phyloP scores from a whole-genome alignment of 768 basidiomycete species.

The Rhodocollybia butyracea region DNA sequence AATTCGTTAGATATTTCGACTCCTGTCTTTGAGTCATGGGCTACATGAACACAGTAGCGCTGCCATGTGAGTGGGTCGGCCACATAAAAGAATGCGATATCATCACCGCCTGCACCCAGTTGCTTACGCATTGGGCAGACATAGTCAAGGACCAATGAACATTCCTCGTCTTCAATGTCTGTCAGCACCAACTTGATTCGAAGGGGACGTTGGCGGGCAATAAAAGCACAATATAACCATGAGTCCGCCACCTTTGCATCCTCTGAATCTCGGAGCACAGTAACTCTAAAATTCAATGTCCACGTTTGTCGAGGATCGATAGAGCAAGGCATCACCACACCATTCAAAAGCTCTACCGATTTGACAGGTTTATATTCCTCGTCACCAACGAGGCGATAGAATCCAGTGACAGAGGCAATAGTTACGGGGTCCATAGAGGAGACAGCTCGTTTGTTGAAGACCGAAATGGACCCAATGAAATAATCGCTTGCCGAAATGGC shows the following conservation, averaged over 20 bases:
- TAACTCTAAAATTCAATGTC: slow-evolving; percentile 25
- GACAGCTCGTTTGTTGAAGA: slow-evolving; percentile 35
- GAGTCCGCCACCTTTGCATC: slow-evolving; percentile 24
- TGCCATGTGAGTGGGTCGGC: slow-evolving; percentile 27
- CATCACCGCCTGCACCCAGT: slow-evolving; percentile 23
- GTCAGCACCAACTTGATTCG: slow-evolving; percentile 32
- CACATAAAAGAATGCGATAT: slow-evolving; percentile 32
- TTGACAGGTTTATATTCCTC: slow-evolving; percentile 27
- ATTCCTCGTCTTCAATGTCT: slow-evolving; percentile 36
- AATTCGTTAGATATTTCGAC: too few species aligned
- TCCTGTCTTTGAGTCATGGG: too few species aligned
- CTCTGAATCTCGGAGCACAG: slow-evolving; percentile 30
- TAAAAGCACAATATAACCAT: slow-evolving; percentile 32
- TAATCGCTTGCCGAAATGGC: slow-evolving; percentile 22
- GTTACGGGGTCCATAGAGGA: slow-evolving; percentile 30
- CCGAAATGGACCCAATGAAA: slow-evolving; percentile 30
- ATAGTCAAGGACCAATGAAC: slow-evolving; percentile 36
- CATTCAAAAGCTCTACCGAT: slow-evolving; percentile 23
- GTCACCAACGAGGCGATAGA: slow-evolving; percentile 34
- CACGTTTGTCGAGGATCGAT: slow-evolving; percentile 36
- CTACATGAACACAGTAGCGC: slow-evolving; percentile 24
- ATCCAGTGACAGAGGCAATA: slow-evolving; percentile 28
- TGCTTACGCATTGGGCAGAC: slow-evolving; percentile 24
- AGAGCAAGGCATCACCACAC: slow-evolving; percentile 24
- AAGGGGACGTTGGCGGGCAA: slow-evolving; percentile 30